Base-by-base conservation (phyloP, 106 monocot genomes). In the Dendrobium huoshanense region DNA sequence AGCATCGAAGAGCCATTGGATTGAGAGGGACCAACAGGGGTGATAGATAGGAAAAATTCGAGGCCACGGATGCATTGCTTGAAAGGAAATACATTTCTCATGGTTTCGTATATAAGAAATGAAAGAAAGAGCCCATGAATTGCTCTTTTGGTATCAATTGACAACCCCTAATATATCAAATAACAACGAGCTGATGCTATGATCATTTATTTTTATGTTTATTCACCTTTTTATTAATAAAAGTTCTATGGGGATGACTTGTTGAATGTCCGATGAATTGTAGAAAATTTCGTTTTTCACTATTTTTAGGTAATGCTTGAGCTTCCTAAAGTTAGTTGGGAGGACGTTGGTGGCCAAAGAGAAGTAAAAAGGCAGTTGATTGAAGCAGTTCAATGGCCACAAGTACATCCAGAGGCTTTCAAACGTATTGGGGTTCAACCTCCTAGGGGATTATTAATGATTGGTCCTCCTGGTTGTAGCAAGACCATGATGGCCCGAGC, bases 391-490 rank as follows among this genome's bases (percentile, higher is more conserved):
- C 89, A 89, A 42, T 95, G 82, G 92, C 98, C 92, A 48, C 95
- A 95, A 67, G 67, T 79, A 42, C 77, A 78, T 83, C 91, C 93
- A 80, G 87, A 95, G 81, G 87, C 89, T 79, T 93, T 99, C 81
- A 59, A 83, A 42, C 87, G 87, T 27, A 84, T 95, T 44, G 98
- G 98, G 3, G 85, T 99, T 67, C 81, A 77, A 2, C 95, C 93
- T 48, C 91, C 93, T 24, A 85, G 85, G 54, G 95, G 95, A 75
- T 68, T 95, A 41, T 78, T 99, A 40, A 83, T 99, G 88, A 91
- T 95, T 85, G 98, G 98, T 0, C 98, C 98, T 72, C 98, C 98
- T 61, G 98, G 98, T 55, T 99, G 98, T 79, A 99, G 98, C 72
- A 99, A 99, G 80, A 99, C 98, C 4, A 80, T 95, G 79, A 86